Evolutionary conservation across 1,284 basidiomycete species (phyloP).

Genomic region (Papiliotrema laurentii): DNA sequence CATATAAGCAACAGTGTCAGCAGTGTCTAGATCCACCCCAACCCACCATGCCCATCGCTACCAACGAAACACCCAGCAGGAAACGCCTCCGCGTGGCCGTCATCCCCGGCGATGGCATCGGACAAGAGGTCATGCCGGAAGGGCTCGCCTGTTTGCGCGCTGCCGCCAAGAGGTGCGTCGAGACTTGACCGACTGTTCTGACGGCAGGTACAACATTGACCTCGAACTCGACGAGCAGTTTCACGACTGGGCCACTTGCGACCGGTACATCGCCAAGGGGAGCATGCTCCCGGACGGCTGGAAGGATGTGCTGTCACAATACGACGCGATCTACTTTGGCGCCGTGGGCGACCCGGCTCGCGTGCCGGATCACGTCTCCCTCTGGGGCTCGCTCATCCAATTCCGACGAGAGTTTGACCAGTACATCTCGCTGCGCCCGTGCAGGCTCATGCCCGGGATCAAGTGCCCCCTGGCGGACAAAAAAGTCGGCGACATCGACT

Average conservation of each 20-base stretch:
- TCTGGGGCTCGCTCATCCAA: slow-evolving; percentile 55
- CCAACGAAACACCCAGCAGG: background rate
- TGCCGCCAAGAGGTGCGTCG: slow-evolving; percentile 18
- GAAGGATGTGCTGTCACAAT: slow-evolving; percentile 37
- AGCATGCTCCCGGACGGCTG: slow-evolving; percentile 47
- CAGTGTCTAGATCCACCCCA: too few relatives aligned
- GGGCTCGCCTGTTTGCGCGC: slow-evolving; percentile 17
- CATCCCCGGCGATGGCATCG: slow-evolving; percentile 56
- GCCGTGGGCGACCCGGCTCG: slow-evolving; percentile 48
- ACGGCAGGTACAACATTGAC: slow-evolving; percentile 17
- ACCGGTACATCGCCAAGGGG: slow-evolving; percentile 39
- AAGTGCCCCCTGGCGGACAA: slow-evolving; percentile 48
- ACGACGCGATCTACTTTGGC: slow-evolving; percentile 50
- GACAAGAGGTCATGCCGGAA: slow-evolving; percentile 24
- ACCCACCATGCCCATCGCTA: background rate
- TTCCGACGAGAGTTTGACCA: slow-evolving; percentile 56
- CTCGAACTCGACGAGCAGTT: slow-evolving; percentile 23
- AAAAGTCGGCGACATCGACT: slow-evolving; percentile 51
- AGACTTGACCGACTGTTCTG: background rate
- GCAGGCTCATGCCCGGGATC: slow-evolving; percentile 54
- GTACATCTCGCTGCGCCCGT: slow-evolving; percentile 57
- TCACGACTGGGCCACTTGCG: slow-evolving; percentile 27
- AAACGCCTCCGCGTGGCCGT: slow-evolving; percentile 49
- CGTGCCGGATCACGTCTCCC: slow-evolving; percentile 58
- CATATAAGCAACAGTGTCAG: background rate